phyloP scores from a whole-genome alignment of 192 early-diverging fungal species.

The Linnemannia elongata region DNA sequence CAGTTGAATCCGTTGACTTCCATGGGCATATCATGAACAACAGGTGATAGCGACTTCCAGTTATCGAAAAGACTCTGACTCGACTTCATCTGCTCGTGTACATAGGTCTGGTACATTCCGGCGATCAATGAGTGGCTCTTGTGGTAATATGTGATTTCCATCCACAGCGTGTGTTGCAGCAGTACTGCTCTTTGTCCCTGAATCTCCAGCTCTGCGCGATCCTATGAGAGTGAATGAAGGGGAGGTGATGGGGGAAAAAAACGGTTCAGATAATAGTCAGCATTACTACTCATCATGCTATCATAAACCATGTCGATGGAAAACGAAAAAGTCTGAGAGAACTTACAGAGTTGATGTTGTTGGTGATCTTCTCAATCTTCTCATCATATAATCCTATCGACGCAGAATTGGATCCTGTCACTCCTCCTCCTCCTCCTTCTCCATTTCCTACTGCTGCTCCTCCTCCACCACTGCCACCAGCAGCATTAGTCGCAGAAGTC shows the following conservation, averaged over 20 bases:
- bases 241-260: too few relatives aligned
- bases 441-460: slow-evolving; percentile 13
- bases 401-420: neutral
- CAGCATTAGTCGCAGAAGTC: slow-evolving; percentile 51
- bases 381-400: slow-evolving; percentile 31
- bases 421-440: slow-evolving; percentile 28
- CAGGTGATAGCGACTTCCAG: slow-evolving; percentile 62
- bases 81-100: slow-evolving; percentile 69
- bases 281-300: too few relatives aligned
- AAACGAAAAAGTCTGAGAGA: neutral
- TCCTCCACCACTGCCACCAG: neutral
- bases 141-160: slow-evolving; percentile 72
- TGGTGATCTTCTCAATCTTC: slow-evolving; percentile 41
- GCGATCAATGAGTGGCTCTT: slow-evolving; percentile 70
- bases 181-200: slow-evolving; percentile 64
- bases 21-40: slow-evolving; percentile 65
- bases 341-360: slow-evolving; percentile 47
- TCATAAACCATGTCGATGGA: neutral
- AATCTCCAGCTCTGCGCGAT: slow-evolving; percentile 60
- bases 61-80: slow-evolving; percentile 64
- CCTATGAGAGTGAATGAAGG: slow-evolving; percentile 49
- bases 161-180: slow-evolving; percentile 68
- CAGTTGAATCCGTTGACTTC: slow-evolving; percentile 63
- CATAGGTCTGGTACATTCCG: slow-evolving; percentile 71
- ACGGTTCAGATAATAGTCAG: neutral